phyloP scores from a whole-genome alignment of 179 eudicot genomes.

The Spergularia azorica region DNA sequence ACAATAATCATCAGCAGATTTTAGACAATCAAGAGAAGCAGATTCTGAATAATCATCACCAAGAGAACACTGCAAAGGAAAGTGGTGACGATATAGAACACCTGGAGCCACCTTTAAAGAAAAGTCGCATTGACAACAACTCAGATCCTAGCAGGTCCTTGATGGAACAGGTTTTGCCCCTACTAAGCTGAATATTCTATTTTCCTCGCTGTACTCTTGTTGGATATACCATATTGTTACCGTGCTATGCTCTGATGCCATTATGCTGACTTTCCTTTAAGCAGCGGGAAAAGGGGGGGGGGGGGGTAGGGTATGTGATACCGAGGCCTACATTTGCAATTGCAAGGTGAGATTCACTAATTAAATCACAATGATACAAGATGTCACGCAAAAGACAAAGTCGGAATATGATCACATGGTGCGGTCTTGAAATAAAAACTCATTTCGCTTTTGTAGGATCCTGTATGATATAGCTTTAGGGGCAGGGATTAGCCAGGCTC shows the following conservation, averaged over 20 bases:
- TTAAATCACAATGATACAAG: no score
- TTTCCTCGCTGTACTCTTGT: not conserved
- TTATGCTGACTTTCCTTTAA: no score
- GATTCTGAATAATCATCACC: conserved; percentile 33
- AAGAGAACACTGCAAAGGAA: conserved; percentile 37
- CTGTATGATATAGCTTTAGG: no score
- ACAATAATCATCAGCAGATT: conserved; percentile 32
- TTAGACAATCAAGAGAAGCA: conserved; percentile 21
- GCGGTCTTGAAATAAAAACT: no score
- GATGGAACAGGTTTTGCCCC: conserved; percentile 68
- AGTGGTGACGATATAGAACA: conserved; percentile 46
- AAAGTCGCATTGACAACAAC: conserved; percentile 36
- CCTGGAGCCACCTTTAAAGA: conserved; percentile 57
- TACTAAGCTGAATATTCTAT: not conserved
- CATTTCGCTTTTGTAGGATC: no score
- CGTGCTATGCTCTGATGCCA: not conserved
- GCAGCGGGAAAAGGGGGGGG: not conserved
- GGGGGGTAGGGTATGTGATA: not conserved
- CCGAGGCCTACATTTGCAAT: not conserved
- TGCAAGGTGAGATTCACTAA: no score
- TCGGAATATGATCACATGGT: no score
- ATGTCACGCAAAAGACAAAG: no score
- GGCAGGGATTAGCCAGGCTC: no score
- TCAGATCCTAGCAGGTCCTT: conserved; percentile 60
- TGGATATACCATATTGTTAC: not conserved